These are phyloP conservation scores for Suillus lakei DNA, from an alignment of 768 basidiomycete genomes.

Conservation along the genomic window DNA sequence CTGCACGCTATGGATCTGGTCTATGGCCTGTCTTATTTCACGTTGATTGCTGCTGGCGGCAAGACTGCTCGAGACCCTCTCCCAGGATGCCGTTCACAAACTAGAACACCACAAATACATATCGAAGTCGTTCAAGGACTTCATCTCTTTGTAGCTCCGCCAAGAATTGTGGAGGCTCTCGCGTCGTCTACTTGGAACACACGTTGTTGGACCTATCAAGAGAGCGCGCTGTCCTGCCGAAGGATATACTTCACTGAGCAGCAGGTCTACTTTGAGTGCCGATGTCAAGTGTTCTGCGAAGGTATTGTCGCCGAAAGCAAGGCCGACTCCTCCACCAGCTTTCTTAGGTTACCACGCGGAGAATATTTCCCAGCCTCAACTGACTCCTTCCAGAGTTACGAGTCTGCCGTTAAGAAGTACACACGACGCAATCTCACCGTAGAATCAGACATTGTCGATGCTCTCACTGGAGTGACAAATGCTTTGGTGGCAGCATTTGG, in stretches of 20 bases:
- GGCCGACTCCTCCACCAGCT: background rate
- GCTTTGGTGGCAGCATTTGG: background rate
- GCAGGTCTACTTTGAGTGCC: conserved; percentile 27
- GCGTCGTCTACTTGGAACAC: conserved; percentile 19
- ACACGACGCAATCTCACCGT: background rate
- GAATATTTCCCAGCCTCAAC: background rate
- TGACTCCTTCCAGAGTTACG: background rate
- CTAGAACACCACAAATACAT: conserved; percentile 18
- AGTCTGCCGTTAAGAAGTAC: background rate
- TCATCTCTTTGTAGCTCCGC: conserved; percentile 22
- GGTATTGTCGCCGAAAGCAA: conserved; percentile 23
- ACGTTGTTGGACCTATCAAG: conserved; percentile 31
- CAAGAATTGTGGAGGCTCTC: conserved; percentile 9
- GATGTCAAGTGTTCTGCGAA: conserved; percentile 24
- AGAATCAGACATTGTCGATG: conserved; percentile 2
- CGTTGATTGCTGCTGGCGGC: conserved; percentile 25
- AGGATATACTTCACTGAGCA: conserved; percentile 28
- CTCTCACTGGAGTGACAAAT: background rate
- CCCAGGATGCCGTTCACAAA: conserved; percentile 16
- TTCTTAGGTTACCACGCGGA: background rate
- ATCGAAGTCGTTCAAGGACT: conserved; percentile 26
- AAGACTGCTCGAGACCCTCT: conserved; percentile 14
- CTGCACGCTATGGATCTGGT: conserved; percentile 24
- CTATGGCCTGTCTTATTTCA: conserved; percentile 21
- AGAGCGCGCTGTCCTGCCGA: conserved; percentile 21